Conservation (phyloP, 2,329 filamentous ascomycete species). For the Aspergillus unguis region DNA sequence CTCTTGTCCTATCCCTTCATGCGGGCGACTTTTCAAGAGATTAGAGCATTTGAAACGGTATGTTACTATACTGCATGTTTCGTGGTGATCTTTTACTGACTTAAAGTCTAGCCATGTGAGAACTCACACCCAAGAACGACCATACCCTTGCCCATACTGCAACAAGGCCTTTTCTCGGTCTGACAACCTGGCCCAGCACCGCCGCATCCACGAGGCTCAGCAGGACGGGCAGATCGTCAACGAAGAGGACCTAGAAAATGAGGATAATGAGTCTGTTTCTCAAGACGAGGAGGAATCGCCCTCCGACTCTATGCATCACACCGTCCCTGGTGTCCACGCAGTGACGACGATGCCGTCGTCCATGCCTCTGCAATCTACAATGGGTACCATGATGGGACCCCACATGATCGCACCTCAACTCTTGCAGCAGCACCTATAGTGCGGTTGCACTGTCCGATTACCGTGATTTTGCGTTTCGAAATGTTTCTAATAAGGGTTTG, state of each 20-base stretch:
- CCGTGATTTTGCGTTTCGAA: not conserved
- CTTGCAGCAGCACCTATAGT: slow-evolving; percentile 42
- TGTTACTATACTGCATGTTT: slow-evolving; percentile 43
- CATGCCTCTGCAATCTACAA: slow-evolving; percentile 31
- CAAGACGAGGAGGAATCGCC: slow-evolving; percentile 75
- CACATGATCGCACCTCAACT: slow-evolving; percentile 45
- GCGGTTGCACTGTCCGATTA: not conserved
- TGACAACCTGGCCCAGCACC: slow-evolving; percentile 95
- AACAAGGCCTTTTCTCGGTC: slow-evolving; percentile 98
- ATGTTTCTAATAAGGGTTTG: slow-evolving; percentile 6
- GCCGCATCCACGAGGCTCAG: slow-evolving; percentile 75
- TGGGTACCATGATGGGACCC: slow-evolving; percentile 39
- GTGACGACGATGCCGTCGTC: slow-evolving; percentile 37
- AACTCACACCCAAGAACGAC: slow-evolving; percentile 98
- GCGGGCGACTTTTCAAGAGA: slow-evolving; percentile 95
- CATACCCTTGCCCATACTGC: slow-evolving; percentile 95
- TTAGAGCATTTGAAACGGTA: slow-evolving; percentile 99
- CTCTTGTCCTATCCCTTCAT: slow-evolving; percentile 98
- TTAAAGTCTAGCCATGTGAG: slow-evolving; percentile 77
- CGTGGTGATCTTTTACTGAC: slow-evolving; percentile 34
- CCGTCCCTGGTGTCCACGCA: slow-evolving; percentile 32
- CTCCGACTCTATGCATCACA: slow-evolving; percentile 29
- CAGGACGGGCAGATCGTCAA: slow-evolving; percentile 54
- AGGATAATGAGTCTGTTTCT: slow-evolving; percentile 78
- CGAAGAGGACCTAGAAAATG: slow-evolving; percentile 84